phyloP scores from a whole-genome alignment of 805 yeast genomes.

The Saccharomycopsis selenospora region DNA sequence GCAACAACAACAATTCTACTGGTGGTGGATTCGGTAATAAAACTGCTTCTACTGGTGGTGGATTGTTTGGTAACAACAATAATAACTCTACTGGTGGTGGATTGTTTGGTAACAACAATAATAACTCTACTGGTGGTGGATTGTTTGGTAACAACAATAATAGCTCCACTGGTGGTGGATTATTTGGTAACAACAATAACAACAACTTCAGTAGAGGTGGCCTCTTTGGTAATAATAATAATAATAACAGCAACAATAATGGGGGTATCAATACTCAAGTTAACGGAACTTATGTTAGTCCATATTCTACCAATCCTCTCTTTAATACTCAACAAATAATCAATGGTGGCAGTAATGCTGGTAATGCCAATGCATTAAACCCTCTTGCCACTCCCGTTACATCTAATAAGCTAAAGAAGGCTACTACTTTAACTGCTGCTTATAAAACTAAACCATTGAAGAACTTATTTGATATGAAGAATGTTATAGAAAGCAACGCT shows the following conservation, averaged over 20 bases:
- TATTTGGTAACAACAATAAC: conserved; percentile 26
- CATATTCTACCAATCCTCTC: conserved; percentile 24
- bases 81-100: conserved; percentile 22
- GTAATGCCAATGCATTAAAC: conserved; percentile 17
- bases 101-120: conserved; percentile 30
- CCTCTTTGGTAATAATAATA: conserved; percentile 28
- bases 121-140: conserved; percentile 27
- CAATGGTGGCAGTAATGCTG: conserved; percentile 26
- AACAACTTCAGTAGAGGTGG: conserved; percentile 30
- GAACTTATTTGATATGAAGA: conserved; percentile 10
- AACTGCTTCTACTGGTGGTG: conserved; percentile 19
- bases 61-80: conserved; percentile 32
- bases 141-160: conserved; percentile 31
- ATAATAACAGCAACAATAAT: conserved; percentile 9
- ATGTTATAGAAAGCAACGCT: conserved; percentile 2
- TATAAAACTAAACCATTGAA: conserved; percentile 13
- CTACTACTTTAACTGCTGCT: conserved; percentile 14
- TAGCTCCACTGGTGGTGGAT: conserved; percentile 24
- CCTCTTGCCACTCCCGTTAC: conserved; percentile 16
- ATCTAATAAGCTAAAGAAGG: conserved; percentile 11
- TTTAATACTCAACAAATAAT: conserved; percentile 26
- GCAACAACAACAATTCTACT: conserved; percentile 24
- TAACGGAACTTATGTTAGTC: conserved; percentile 24
- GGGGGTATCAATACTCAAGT: conserved; percentile 10
- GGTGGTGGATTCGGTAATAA: conserved; percentile 28